Percentiles rank a stretch among this genome's conserved stretches.
Evolutionary conservation across 768 basidiomycete species (phyloP).

Genomic region (Epithele typhae): DNA sequence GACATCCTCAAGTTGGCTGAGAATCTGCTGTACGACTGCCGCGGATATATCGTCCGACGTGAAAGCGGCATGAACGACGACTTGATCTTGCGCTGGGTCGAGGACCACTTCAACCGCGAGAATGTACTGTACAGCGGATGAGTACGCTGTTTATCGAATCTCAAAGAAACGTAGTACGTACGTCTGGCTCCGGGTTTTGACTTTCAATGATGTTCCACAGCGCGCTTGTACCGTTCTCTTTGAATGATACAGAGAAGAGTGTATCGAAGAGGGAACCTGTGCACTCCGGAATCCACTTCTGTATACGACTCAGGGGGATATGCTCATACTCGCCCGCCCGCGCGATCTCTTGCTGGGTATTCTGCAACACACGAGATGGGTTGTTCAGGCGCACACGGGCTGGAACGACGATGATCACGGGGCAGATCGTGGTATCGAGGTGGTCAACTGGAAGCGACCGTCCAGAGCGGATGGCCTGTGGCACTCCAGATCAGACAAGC

Average conservation of each 20-base stretch:
- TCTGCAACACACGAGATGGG: conserved; percentile 14
- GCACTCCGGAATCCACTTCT: conserved; percentile 24
- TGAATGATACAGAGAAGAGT: conserved; percentile 27
- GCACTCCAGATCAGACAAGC: too few species aligned
- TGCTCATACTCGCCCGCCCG: conserved; percentile 26
- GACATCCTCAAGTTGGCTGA: conserved; percentile 22
- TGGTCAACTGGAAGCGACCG: conserved; percentile 24
- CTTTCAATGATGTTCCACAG: conserved; percentile 25
- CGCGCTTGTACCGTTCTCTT: conserved; percentile 18
- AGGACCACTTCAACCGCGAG: conserved; percentile 23
- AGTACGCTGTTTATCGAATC: neutral
- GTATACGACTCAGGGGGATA: conserved; percentile 26
- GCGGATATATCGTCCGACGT: conserved; percentile 17
- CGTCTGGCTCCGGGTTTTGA: conserved; percentile 29
- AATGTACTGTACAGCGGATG: conserved; percentile 9
- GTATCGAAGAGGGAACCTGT: conserved; percentile 25
- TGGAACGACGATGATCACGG: conserved; percentile 27
- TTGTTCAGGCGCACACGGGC: conserved; percentile 20
- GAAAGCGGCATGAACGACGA: conserved; percentile 22
- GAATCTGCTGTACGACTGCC: conserved; percentile 17
- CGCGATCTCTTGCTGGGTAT: conserved; percentile 26
- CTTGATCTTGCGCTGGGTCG: conserved; percentile 15
- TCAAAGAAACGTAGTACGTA: conserved; percentile 10
- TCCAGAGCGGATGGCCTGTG: conserved; percentile 31
- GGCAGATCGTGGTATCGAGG: conserved; percentile 21